These are phyloP conservation scores for Jamesozyma hellenica DNA, from an alignment of 805 yeast species.

Conservation along the genomic window DNA sequence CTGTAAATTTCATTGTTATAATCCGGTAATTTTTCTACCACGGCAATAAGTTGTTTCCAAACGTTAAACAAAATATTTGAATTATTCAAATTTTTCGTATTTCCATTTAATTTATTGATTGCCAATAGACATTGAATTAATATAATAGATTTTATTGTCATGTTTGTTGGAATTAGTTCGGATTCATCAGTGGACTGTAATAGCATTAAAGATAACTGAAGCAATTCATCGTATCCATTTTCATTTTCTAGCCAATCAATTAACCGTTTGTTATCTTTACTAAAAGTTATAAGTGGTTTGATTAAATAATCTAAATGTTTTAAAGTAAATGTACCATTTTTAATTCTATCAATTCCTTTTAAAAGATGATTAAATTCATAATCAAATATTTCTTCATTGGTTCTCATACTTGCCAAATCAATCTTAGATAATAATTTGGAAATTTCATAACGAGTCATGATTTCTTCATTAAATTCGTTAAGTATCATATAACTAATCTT, in stretches of 20 bases:
- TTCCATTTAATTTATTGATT: constrained; percentile 1
- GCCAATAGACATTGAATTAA: constrained; percentile 16
- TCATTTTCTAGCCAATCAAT: constrained; percentile 17
- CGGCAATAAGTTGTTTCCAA: constrained; percentile 14
- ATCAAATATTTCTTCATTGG: neutral
- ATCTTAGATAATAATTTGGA: constrained; percentile 2
- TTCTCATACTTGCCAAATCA: neutral
- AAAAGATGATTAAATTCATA: constrained; percentile 11
- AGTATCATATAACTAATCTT: neutral
- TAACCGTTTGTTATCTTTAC: constrained; percentile 5
- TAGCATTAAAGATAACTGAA: constrained; percentile 12
- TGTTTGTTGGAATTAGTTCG: constrained; percentile 17
- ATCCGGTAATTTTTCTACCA: constrained; percentile 15
- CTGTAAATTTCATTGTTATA: constrained; percentile 19
- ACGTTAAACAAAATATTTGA: constrained; percentile 7
- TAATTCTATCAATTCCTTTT: constrained; percentile 17
- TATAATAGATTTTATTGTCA: constrained; percentile 21
- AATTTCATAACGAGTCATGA: constrained; percentile 11
- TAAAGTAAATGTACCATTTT: constrained; percentile 22
- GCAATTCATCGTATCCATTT: constrained; percentile 16
- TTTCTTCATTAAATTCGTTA: constrained; percentile 4
- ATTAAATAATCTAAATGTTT: constrained; percentile 20
- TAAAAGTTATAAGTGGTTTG: constrained; percentile 11
- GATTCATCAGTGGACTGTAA: constrained; percentile 21
- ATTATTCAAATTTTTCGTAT: constrained; percentile 4